Evolutionary conservation across 2,329 filamentous ascomycete species (phyloP), one percentile per base, ranked within the genome.

Genomic region (Calonectria crousiana): DNA sequence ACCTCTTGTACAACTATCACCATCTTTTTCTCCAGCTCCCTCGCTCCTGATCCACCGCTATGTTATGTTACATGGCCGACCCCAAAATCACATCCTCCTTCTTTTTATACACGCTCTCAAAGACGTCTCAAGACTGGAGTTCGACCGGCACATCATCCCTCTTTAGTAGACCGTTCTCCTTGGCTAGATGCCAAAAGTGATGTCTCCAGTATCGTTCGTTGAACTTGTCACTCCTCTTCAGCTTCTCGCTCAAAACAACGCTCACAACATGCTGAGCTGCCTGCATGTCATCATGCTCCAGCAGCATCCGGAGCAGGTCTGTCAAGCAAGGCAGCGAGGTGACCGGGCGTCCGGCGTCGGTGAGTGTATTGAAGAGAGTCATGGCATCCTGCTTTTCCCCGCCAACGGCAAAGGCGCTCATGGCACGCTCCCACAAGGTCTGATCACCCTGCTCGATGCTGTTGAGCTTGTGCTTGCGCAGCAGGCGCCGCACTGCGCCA

Each of bases 361-460:
- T 81, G 36, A 91, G 84, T 74, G 86, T 84, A 66, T 87, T 82
- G 76, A 91, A 90, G 49, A 91, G 84, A 62, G 80, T 81, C 78
- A 90, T 84, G 2, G 91, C 90, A 38, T 83, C 86, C 41, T 82
- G 82, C 0, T 88, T 84, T 72, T 92, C 88, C 58, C 90, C 89
- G 13, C 86, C 83, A 16, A 83, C 77, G 10, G 93, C 90, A 81
- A 93, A 95, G 1, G 93, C 93, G 80, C 92, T 90, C 76, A 95
- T 89, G 74, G 93, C 87, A 68, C 92, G 89, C 83, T 95, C 93
- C 89, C 92, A 95, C 78, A 95, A 91, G 18, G 92, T 88, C 74
- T 88, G 87, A 82, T 95, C 93, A 69, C 84, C 84, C 62, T 81
- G 75, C 8, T 74, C 67, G 62, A 84, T 78, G 72, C 71, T 77